phyloP scores from a whole-genome alignment of 768 basidiomycete genomes.

The Fomitopsis serialis region DNA sequence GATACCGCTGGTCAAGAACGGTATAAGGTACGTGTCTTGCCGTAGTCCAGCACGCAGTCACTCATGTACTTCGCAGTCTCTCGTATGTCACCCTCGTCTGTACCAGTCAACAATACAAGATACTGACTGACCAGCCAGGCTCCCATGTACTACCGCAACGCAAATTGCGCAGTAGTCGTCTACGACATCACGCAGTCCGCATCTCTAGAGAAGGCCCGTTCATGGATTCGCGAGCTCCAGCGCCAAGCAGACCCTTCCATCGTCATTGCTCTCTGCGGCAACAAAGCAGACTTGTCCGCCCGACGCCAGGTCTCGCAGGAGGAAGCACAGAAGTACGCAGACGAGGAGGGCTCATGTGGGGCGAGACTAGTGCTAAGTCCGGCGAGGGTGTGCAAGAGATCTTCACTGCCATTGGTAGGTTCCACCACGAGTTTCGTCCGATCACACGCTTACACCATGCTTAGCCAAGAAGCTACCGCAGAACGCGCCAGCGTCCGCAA shows the following conservation, averaged over 20 bases:
- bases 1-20: conserved; percentile 96
- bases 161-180: conserved; percentile 90
- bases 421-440: background rate
- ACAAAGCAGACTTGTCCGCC: conserved; percentile 85
- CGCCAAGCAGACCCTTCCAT: conserved; percentile 97
- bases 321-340: conserved; percentile 88
- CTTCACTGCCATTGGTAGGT: conserved; percentile 78
- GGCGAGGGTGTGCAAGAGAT: conserved; percentile 84
- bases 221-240: conserved; percentile 95
- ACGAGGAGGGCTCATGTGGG: conserved; percentile 91
- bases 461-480: conserved; percentile 88
- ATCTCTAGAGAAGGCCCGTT: conserved; percentile 91
- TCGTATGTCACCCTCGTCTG: conserved; percentile 36
- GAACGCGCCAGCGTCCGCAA: conserved; percentile 61
- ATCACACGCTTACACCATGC: conserved; percentile 3
- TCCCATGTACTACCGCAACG: conserved; percentile 96
- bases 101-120: background rate
- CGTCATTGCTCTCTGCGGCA: conserved; percentile 93
- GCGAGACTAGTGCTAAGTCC: conserved; percentile 86
- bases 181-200: conserved; percentile 93
- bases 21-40: conserved; percentile 56
- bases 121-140: conserved; percentile 39
- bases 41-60: no score
- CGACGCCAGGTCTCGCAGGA: conserved; percentile 83
- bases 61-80: conserved; percentile 30